Evolutionary conservation across 495 filamentous ascomycete genomes (phyloP).

Genomic region (Daldinia vernicosa): DNA sequence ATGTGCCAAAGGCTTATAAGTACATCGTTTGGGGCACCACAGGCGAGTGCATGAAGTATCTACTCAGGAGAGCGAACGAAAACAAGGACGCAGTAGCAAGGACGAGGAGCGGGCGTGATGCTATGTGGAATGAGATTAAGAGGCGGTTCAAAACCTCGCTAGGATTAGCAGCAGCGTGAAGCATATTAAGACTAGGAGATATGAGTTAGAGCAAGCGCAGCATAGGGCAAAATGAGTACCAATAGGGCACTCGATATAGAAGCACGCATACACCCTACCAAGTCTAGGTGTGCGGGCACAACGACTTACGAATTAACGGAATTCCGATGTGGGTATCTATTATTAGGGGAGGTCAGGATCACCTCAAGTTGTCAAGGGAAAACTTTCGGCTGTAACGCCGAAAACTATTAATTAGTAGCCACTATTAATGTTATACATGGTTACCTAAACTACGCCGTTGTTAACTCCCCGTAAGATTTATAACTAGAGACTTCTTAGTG

Average conservation of each 20-base stretch:
- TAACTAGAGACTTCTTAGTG: slow-evolving; percentile 68
- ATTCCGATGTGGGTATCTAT: neutral
- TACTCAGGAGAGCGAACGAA: slow-evolving; percentile 85
- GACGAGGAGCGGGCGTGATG: slow-evolving; percentile 76
- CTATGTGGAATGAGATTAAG: slow-evolving; percentile 75
- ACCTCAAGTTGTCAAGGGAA: neutral
- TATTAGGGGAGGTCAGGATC: neutral
- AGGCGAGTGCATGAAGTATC: slow-evolving; percentile 92
- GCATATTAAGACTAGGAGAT: neutral
- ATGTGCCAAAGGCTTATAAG: slow-evolving; percentile 78
- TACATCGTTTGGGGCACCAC: slow-evolving; percentile 92
- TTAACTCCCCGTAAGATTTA: too few species aligned
- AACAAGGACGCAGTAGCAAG: slow-evolving; percentile 87
- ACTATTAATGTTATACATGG: neutral
- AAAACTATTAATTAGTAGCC: neutral
- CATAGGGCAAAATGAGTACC: neutral
- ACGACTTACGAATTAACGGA: slow-evolving; percentile 19
- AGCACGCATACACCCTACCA: neutral
- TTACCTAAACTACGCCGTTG: neutral
- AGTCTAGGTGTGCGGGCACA: neutral
- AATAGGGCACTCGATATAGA: neutral
- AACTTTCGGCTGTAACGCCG: neutral
- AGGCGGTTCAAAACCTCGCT: slow-evolving; percentile 63
- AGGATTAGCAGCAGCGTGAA: slow-evolving; percentile 46
- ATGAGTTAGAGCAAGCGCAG: neutral